A percentile compares a stretch with the other conserved stretches of the same genome.
phyloP scores from a whole-genome alignment of 768 basidiomycete genomes.

The Tulasnella sp. region DNA sequence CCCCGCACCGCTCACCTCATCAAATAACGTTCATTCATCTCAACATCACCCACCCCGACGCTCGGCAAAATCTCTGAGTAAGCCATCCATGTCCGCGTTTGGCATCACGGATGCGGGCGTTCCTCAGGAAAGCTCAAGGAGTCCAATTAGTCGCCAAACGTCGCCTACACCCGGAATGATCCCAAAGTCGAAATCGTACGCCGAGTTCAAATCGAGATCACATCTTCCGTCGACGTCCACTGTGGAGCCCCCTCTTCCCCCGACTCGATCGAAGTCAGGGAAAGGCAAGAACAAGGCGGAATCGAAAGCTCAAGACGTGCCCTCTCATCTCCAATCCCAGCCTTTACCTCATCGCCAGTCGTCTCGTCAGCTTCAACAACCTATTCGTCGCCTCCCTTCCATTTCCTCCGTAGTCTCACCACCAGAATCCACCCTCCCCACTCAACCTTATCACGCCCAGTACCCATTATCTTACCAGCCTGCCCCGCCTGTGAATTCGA shows the following conservation, averaged over 20 bases:
- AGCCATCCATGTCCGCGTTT: neutral
- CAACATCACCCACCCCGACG: neutral
- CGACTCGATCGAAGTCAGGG: neutral
- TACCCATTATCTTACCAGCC: neutral
- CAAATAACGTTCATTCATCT: neutral
- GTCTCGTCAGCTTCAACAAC: constrained; percentile 1
- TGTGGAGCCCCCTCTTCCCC: neutral
- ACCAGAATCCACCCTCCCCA: neutral
- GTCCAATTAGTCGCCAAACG: neutral
- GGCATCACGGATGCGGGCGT: neutral
- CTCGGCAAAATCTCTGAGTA: neutral
- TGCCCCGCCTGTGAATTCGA: neutral
- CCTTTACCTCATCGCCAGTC: neutral
- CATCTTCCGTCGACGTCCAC: neutral
- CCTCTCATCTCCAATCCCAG: neutral
- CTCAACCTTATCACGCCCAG: neutral
- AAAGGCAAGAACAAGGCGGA: neutral
- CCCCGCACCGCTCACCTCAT: neutral
- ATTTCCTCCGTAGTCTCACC: neutral
- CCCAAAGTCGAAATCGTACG: neutral
- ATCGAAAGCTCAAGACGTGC: neutral
- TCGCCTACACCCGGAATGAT: neutral
- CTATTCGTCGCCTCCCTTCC: neutral
- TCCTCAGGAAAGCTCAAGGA: neutral
- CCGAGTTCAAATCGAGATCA: neutral